A percentile compares a stretch with the other conserved stretches of the same genome.
Evolutionary conservation across 306 rosid genomes (phyloP).

Genomic region (Betula pendula): DNA sequence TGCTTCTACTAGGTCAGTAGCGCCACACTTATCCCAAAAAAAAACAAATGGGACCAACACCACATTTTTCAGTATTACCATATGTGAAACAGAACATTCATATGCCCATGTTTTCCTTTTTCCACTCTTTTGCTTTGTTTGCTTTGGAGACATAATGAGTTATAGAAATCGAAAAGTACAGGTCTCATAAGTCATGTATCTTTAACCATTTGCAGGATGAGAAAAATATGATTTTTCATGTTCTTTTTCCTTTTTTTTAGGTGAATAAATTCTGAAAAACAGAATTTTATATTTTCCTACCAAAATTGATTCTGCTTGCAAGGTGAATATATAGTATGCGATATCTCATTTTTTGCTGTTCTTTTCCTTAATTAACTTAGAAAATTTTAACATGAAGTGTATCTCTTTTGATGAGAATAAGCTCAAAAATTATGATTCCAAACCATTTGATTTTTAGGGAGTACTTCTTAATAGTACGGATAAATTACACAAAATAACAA

Average conservation of each 20-base stretch:
- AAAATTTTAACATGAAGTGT: neutral
- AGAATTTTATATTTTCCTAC: neutral
- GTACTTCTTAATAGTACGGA: slow-evolving; percentile 13
- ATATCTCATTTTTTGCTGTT: neutral
- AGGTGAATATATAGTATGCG: neutral
- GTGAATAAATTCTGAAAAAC: neutral
- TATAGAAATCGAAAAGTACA: neutral
- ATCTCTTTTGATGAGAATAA: neutral
- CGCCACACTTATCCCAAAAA: too few relatives aligned
- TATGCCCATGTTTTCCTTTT: too few relatives aligned
- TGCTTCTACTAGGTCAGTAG: too few relatives aligned
- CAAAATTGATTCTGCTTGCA: neutral
- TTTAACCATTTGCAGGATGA: neutral
- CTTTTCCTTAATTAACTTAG: neutral
- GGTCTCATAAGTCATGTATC: neutral
- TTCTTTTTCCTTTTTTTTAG: too few relatives aligned
- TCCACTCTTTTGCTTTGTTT: neutral
- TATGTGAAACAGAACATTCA: too few relatives aligned
- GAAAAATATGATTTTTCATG: neutral
- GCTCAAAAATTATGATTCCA: neutral
- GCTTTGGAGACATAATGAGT: neutral
- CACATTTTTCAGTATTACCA: too few relatives aligned
- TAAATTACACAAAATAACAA: slow-evolving; percentile 11
- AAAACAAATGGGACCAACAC: too few relatives aligned
- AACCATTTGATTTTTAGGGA: slow-evolving; percentile 20